Base-by-base conservation (phyloP, 805 yeast species). In the Saccharomycopsis fermentans region DNA sequence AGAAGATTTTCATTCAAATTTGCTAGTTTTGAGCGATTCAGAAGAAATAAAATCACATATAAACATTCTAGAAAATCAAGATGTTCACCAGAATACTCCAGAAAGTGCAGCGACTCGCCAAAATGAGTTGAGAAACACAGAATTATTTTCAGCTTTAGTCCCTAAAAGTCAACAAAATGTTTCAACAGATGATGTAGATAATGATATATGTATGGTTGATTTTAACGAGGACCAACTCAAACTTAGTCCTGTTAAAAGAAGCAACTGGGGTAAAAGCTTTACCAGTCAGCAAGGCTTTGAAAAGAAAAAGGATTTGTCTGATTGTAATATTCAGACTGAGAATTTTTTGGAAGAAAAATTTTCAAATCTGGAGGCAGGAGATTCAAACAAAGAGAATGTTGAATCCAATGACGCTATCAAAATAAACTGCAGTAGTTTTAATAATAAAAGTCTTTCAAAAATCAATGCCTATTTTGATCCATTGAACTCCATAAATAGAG, bases 221-320 rank as follows among this genome's bases (percentile, higher is more conserved):
- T 39, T 26, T n/a, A n/a, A 56, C 24, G 59, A 57, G 5, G 54
- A 26, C 21, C 56, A 59, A 19, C 48, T 36, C 34, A 58, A 54
- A 16, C n/a, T 61, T 2, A 61, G 62, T 54, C 63, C 63, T 11
- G 29, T 61, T 9, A 61, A 59, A 34, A 40, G 59, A 14, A 37
- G 27, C 17, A 51, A 58, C 24, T 34, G 51, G 26, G 50, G 50
- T 2, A 21, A 43, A 4, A 43, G 50, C 12, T 24, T 43, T 19
- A 19, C 24, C 4, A 27, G 34, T 14, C 27, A 19, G 16, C 14
- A 8, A 8, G 57, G 34, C 26, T 36, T 4, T 27, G 57, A 55
- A 19, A 55, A 32, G 2, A 57, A 58, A 36, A 19, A 12, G 1
- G 17, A n/a, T 16, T 39, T 57, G 56, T 34, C 21, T 4, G 39